Conservation (phyloP, 768 basidiomycete genomes). For the Strobilomyces confusus region DNA sequence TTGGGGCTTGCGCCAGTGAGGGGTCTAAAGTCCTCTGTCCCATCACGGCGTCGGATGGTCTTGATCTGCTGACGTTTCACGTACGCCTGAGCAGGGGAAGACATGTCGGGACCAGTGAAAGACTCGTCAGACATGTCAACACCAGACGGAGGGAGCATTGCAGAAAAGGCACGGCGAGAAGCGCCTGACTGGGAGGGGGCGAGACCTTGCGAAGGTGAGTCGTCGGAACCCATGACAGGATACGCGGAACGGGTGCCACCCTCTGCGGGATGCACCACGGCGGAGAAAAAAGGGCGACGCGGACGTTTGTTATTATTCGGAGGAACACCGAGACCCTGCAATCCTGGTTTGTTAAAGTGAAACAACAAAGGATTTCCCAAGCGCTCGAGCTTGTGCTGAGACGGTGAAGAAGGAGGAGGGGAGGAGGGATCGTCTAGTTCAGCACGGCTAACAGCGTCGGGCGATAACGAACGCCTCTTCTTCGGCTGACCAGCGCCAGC, state of each 20-base stretch:
- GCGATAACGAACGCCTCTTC: slow-evolving; percentile 61
- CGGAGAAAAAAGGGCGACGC: slow-evolving; percentile 65
- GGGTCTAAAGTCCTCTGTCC: slow-evolving; percentile 76
- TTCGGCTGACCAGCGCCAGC: slow-evolving; percentile 39
- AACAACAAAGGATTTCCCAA: slow-evolving; percentile 33
- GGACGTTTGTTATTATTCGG: slow-evolving; percentile 53
- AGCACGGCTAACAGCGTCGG: slow-evolving; percentile 38
- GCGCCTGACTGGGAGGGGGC: slow-evolving; percentile 37
- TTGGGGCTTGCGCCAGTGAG: slow-evolving; percentile 62
- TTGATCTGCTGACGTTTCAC: slow-evolving; percentile 72
- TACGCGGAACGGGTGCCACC: slow-evolving; percentile 40
- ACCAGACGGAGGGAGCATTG: slow-evolving; percentile 47
- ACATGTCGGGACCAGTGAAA: slow-evolving; percentile 61
- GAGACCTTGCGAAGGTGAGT: slow-evolving; percentile 28
- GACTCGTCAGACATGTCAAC: slow-evolving; percentile 48
- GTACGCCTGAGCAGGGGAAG: slow-evolving; percentile 80
- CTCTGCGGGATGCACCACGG: slow-evolving; percentile 50
- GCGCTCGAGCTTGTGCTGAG: slow-evolving; percentile 44
- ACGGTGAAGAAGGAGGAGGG: slow-evolving; percentile 48
- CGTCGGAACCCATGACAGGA: slow-evolving; percentile 34
- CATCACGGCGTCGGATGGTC: slow-evolving; percentile 75
- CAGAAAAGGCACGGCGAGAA: slow-evolving; percentile 71
- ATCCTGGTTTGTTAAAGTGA: slow-evolving; percentile 47
- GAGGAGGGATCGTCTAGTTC: slow-evolving; percentile 45
- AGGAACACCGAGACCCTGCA: slow-evolving; percentile 54